A percentile compares a stretch with the other conserved stretches of the same genome.
phyloP scores from a whole-genome alignment of 176 grass and related monocot species.

The Neostapfia colusana region DNA sequence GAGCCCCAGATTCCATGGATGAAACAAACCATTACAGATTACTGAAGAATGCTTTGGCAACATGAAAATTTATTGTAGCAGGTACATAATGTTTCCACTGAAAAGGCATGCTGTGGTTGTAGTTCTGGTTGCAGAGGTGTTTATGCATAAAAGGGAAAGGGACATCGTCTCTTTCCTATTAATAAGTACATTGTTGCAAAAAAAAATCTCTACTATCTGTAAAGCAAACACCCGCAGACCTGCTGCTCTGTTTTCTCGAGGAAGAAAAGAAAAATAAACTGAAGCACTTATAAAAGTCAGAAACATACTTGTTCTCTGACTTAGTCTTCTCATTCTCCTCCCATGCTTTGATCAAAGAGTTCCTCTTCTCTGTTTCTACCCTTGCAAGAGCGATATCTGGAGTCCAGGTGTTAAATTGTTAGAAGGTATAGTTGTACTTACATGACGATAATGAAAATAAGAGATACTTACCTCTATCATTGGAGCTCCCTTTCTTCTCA shows the following conservation, averaged over 20 bases:
- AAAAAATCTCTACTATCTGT: not conserved
- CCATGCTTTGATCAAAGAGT: slow-evolving; percentile 87
- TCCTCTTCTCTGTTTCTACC: slow-evolving; percentile 80
- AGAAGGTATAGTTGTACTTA: not conserved
- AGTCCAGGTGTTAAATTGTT: not conserved
- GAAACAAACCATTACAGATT: slow-evolving; percentile 20
- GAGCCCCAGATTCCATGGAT: not conserved
- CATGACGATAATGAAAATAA: not conserved
- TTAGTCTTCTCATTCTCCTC: slow-evolving; percentile 96
- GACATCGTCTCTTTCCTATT: not conserved
- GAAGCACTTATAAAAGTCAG: not conserved
- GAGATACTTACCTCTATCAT: slow-evolving; percentile 73
- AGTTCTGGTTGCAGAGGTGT: not conserved
- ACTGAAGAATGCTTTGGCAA: not conserved
- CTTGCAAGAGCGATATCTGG: slow-evolving; percentile 75
- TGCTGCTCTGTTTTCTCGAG: not conserved
- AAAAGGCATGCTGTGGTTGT: not conserved
- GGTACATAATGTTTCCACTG: not conserved
- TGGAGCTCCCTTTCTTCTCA: slow-evolving; percentile 64
- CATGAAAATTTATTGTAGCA: not conserved
- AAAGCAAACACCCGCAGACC: not conserved
- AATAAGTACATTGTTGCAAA: not conserved
- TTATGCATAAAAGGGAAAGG: not conserved
- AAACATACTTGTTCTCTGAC: slow-evolving; percentile 76
- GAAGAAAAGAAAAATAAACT: not conserved